A percentile compares a stretch with the other conserved stretches of the same genome.
Evolutionary conservation across 768 basidiomycete species (phyloP).

Genomic region (Auriscalpium orientale): DNA sequence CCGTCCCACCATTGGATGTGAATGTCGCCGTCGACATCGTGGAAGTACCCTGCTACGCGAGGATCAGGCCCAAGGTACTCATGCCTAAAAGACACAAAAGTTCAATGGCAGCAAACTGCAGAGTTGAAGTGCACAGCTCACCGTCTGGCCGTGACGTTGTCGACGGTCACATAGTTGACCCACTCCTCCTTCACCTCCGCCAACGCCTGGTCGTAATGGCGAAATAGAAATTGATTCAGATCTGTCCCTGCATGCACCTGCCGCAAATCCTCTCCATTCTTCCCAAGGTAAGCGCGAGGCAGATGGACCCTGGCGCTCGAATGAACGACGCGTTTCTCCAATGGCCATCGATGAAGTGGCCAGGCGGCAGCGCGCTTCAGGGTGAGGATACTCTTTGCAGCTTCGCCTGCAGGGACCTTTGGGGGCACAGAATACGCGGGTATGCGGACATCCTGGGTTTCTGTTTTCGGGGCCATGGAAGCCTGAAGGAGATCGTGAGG

Average conservation of each 20-base stretch:
- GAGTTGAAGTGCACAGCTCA: slow-evolving; percentile 8
- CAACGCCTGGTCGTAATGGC: slow-evolving; percentile 18
- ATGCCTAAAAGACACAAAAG: slow-evolving; percentile 23
- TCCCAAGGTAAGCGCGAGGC: slow-evolving; percentile 32
- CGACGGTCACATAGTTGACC: slow-evolving; percentile 30
- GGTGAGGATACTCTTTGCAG: no score
- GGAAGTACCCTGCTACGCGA: slow-evolving; percentile 33
- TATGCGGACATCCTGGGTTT: no score
- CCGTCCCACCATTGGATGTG: slow-evolving; percentile 38
- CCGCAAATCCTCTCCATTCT: slow-evolving; percentile 28
- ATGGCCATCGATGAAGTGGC: slow-evolving; percentile 34
- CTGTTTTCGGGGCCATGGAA: no score
- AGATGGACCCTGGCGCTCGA: slow-evolving; percentile 29
- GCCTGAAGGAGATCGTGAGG: no score
- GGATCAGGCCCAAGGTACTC: slow-evolving; percentile 39
- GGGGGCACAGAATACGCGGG: slow-evolving; percentile 4
- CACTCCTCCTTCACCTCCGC: slow-evolving; percentile 14
- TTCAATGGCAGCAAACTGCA: not conserved
- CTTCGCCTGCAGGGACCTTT: no score
- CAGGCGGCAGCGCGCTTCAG: slow-evolving; percentile 20
- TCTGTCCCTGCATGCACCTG: slow-evolving; percentile 26
- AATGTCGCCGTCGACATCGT: slow-evolving; percentile 30
- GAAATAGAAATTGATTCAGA: slow-evolving; percentile 32
- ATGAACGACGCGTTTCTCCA: slow-evolving; percentile 26
- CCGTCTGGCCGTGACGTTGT: slow-evolving; percentile 26